Base-by-base conservation (phyloP, 495 filamentous ascomycete species). In the Emericellopsis terricola region DNA sequence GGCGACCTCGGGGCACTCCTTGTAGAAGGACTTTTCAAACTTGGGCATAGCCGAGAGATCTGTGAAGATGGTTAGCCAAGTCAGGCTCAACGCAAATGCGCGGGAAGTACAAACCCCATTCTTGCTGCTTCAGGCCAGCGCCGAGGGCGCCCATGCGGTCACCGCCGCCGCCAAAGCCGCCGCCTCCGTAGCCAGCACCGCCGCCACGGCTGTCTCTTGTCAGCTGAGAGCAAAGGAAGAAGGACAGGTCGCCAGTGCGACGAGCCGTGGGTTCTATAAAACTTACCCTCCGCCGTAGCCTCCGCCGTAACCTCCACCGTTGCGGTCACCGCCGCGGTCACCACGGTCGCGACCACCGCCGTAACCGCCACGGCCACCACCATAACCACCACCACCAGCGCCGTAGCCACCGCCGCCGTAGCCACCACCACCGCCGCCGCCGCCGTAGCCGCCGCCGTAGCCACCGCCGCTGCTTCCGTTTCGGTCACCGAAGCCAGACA, bases 21-120 rank as follows among this genome's bases (percentile, higher is more conserved):
- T 91, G 67, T 97, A 97, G 66, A 97, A 97, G 17, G 80, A 84
- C 62, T 97, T 97, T 51, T 97, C 89, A 56, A 97, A 97, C 59
- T 94, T 94, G 41, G 89, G 86, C 15, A 97, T 50, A 16, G 75
- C 60, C 52, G 54, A 60, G 13, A 86, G 46, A 56, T 97, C 87
- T 87, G 48, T 28, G 26, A 15, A 18, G n/a, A 15, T 5, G 15
- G 23, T 19, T 16, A 27, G 15, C 29, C 15, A 18, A 24, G 17
- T n/a, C n/a, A 9, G 19, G 9, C 14, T 13, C 2, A 13, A 8
- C 14, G 8, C 4, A 19, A 17, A 15, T 2, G 16, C 14, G 2
- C 19, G 9, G 30, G 24, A 14, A 5, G 18, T 10, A 29, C 36
- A 32, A 32, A 87, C 81, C 82, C 78, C 80, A 94, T 28, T 71